Conservation (phyloP, 2,329 filamentous ascomycete species). For the Ophiosphaerella narmari region DNA sequence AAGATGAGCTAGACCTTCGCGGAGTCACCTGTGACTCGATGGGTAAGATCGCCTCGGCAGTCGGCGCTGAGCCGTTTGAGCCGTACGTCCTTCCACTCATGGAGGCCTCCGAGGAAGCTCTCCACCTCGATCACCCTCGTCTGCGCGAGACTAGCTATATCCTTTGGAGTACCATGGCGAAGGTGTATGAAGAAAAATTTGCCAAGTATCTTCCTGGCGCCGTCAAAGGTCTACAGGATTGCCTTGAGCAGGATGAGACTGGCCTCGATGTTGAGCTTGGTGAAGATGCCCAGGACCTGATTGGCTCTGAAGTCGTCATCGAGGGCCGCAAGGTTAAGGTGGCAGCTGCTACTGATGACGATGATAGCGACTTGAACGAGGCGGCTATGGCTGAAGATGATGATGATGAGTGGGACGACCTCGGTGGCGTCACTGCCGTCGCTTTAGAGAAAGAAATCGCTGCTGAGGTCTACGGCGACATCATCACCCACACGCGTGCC, state of each 20-base stretch:
- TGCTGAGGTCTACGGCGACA: constrained; percentile 89
- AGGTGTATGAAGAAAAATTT: constrained; percentile 88
- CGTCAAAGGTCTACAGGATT: constrained; percentile 79
- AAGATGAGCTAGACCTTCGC: constrained; percentile 87
- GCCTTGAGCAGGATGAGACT: constrained; percentile 85
- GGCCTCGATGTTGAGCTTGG: constrained; percentile 77
- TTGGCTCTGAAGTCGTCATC: constrained; percentile 76
- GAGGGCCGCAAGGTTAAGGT: constrained; percentile 86
- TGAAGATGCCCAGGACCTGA: constrained; percentile 72
- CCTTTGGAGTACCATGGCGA: constrained; percentile 91
- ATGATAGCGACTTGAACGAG: constrained; percentile 62
- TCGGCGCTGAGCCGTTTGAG: constrained; percentile 84
- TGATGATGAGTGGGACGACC: constrained; percentile 82
- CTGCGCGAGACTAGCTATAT: constrained; percentile 97
- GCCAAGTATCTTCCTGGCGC: constrained; percentile 77
- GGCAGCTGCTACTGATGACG: constrained; percentile 58
- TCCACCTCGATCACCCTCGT: constrained; percentile 84
- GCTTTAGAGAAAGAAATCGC: constrained; percentile 98
- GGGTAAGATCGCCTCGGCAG: constrained; percentile 87
- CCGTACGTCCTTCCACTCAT: constrained; percentile 90
- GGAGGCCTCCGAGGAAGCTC: constrained; percentile 87
- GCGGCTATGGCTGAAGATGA: constrained; percentile 69
- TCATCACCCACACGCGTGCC: constrained; percentile 83
- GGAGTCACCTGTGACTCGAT: constrained; percentile 90
- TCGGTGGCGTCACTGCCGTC: constrained; percentile 83